Evolutionary conservation across 2,329 filamentous ascomycete genomes (phyloP).

Genomic region (Phyllosticta ampelicida): DNA sequence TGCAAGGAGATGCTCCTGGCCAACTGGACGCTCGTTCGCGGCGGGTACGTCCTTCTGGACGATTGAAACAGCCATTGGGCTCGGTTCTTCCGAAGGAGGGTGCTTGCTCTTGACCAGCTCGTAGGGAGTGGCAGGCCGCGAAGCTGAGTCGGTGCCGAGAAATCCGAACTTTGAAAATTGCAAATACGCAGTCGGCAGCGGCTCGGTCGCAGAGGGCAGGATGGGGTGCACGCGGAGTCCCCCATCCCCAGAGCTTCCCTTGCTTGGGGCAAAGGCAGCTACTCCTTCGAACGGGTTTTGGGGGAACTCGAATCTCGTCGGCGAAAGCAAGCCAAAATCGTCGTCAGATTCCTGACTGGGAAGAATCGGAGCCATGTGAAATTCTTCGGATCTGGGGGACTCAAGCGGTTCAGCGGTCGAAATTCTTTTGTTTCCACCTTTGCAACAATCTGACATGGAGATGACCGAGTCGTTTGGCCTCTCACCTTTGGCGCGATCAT

Average conservation of each 20-base stretch:
- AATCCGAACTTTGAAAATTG: conserved; percentile 9
- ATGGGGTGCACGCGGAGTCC: conserved; percentile 6
- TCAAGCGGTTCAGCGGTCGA: neutral
- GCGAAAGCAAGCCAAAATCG: conserved; percentile 28
- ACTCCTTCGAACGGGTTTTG: conserved; percentile 19
- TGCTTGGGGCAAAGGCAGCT: neutral
- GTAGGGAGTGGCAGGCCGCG: conserved; percentile 1
- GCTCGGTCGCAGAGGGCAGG: conserved; percentile 5
- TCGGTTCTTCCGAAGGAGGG: conserved; percentile 6
- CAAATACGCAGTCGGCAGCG: conserved; percentile 2
- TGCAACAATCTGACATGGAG: conserved; percentile 8
- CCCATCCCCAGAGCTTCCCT: neutral
- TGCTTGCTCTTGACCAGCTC: neutral
- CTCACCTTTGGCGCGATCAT: conserved; percentile 4
- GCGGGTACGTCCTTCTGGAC: neutral
- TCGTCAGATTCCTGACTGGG: conserved; percentile 21
- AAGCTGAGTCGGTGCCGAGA: conserved; percentile 1
- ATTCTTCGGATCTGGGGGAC: conserved; percentile 32
- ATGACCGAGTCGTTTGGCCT: conserved; percentile 10
- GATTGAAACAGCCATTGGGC: conserved; percentile 5
- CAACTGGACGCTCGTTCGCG: neutral
- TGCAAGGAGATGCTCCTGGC: conserved; percentile 15
- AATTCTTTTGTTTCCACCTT: neutral
- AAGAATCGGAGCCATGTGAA: conserved; percentile 23
- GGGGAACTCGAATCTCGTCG: conserved; percentile 32